Evolutionary conservation across 108 stramenopile species (phyloP), one percentile per base, ranked within the genome.

Genomic region (Pseudonitzschia delicatissima): DNA sequence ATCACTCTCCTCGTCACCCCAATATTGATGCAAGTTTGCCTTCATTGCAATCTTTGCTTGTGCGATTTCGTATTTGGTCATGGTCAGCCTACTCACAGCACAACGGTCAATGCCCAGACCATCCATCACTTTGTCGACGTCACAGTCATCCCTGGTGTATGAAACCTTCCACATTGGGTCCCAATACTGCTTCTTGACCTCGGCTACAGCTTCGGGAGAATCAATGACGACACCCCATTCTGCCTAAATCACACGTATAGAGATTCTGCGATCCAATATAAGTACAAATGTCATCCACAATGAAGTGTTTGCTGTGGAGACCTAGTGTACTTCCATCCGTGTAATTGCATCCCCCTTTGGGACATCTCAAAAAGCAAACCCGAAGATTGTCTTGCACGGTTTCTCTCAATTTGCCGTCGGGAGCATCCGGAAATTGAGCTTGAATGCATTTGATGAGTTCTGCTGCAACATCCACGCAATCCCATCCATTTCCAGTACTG

Each of bases 401-500:
- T 4, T 53, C 18, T 37, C 74, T 63, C 35, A 81, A 62, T 13
- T 74, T 45, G 15, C 45, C 35, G 49, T 81, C 60, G 0, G 45
- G 20, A 26, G 76, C 76, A 33, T 77, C 67, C 0, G 76, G 76
- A 21, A 78, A 72, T 21, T 58, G 52, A 13, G 70, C 58, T 52
- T 64, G 51, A 60, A 77, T 74, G 32, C 59, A 0, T 42, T 77
- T 77, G 62, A 73, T 77, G 29, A 77, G 69, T 65, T 77, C 80
- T 9, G 76, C 60, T 13, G 80, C 80, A 26, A 86, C 85, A 77
- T 86, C 85, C 5, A 72, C 75, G 45, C 82, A 83, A 64, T 36
- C n/a, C 47, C 85, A 86, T 32, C 85, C 85, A 58, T 82, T 82
- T 7, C 85, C 82, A 58, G n/a, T 83, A 86, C 35, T 69, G 60